Evolutionary conservation across 208 protist species (phyloP).

Genomic region (Leishmania major): DNA sequence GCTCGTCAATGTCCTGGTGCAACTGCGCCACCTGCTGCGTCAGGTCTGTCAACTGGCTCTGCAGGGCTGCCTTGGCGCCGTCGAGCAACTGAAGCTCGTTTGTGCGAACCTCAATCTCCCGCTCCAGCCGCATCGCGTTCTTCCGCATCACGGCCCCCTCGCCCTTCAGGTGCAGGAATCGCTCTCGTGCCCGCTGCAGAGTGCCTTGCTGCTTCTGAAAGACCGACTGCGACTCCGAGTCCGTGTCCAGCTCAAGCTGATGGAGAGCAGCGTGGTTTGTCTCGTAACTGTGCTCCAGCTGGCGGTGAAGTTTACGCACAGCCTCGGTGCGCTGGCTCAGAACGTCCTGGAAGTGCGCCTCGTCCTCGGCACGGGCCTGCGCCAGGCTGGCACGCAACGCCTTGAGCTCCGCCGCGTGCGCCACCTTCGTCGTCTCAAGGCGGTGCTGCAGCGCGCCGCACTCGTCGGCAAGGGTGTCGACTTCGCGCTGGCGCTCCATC

Average conservation of each 20-base stretch:
- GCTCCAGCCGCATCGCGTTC: slow-evolving; percentile 89
- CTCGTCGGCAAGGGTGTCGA: slow-evolving; percentile 84
- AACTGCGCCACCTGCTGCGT: slow-evolving; percentile 88
- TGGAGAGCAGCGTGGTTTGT: slow-evolving; percentile 85
- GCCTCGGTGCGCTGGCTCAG: slow-evolving; percentile 63
- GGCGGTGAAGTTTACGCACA: slow-evolving; percentile 58
- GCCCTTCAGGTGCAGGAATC: slow-evolving; percentile 93
- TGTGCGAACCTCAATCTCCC: slow-evolving; percentile 90
- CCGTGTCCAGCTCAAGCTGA: slow-evolving; percentile 95
- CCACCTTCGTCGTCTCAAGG: slow-evolving; percentile 62
- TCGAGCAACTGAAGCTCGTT: slow-evolving; percentile 78
- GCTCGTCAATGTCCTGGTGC: slow-evolving; percentile 93
- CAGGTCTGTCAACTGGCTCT: slow-evolving; percentile 81
- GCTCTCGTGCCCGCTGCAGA: slow-evolving; percentile 78
- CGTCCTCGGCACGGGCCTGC: slow-evolving; percentile 51
- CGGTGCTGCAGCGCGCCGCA: slow-evolving; percentile 66
- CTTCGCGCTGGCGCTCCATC: slow-evolving; percentile 82
- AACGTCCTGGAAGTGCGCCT: slow-evolving; percentile 84
- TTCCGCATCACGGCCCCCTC: slow-evolving; percentile 95
- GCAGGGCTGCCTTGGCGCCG: slow-evolving; percentile 70
- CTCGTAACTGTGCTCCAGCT: slow-evolving; percentile 71
- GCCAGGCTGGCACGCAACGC: slow-evolving; percentile 41
- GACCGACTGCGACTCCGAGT: slow-evolving; percentile 92
- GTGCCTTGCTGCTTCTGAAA: slow-evolving; percentile 73
- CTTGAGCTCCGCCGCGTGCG: slow-evolving; percentile 39